Conservation (phyloP, 495 filamentous ascomycete genomes). For the Penicillium parvum region DNA sequence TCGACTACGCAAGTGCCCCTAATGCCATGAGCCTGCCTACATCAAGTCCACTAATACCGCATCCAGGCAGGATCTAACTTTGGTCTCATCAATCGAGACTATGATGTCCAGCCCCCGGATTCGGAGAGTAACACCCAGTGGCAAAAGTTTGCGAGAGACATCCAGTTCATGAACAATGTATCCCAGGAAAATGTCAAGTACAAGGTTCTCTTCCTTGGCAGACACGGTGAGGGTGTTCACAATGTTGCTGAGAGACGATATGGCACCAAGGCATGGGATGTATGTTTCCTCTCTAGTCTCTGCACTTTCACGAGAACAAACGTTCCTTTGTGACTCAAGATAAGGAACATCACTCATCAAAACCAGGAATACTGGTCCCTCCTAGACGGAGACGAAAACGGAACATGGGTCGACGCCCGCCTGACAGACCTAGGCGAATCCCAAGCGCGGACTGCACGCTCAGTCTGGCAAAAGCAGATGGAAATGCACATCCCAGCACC, state of each 20-base stretch:
- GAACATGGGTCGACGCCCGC: constrained; percentile 67
- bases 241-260: constrained; percentile 63
- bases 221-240: constrained; percentile 72
- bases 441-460: constrained; percentile 61
- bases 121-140: constrained; percentile 51
- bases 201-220: constrained; percentile 65
- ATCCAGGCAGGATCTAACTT: constrained; percentile 52
- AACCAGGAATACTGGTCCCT: constrained; percentile 65
- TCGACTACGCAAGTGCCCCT: constrained; percentile 59
- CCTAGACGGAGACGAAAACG: constrained; percentile 62
- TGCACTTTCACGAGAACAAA: too few relatives aligned
- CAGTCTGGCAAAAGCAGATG: constrained; percentile 58
- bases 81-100: constrained; percentile 55
- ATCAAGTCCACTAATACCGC: background rate
- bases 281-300: constrained; percentile 16
- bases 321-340: too few relatives aligned
- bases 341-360: too few relatives aligned
- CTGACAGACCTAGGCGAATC: constrained; percentile 59
- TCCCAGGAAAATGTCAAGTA: constrained; percentile 44
- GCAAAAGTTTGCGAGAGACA: constrained; percentile 55
- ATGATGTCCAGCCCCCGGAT: constrained; percentile 39
- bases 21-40: background rate
- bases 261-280: constrained; percentile 63
- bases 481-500: constrained; percentile 56
- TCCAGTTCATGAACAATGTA: constrained; percentile 50